Conservation (phyloP, 1,139 yeast genomes). For the Suhomyces wounanorum region DNA sequence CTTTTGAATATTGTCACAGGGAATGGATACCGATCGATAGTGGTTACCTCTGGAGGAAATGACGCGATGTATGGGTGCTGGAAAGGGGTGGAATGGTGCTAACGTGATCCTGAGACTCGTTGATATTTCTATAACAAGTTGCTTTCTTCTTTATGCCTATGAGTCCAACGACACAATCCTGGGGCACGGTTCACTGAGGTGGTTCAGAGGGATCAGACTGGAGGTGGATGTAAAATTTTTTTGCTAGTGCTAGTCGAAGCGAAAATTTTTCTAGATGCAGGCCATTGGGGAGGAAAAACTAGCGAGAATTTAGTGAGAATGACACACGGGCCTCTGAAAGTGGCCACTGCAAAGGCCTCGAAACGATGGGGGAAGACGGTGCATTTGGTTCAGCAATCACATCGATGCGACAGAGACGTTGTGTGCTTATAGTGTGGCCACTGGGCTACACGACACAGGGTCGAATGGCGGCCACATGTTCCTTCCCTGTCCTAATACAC, state of each 20-base stretch:
- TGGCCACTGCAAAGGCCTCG: not conserved
- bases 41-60: not conserved
- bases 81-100: not conserved
- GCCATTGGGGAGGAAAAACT: not conserved
- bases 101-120: not conserved
- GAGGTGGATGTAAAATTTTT: slow-evolving; percentile 6
- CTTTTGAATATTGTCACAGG: not conserved
- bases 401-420: no score
- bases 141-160: not conserved
- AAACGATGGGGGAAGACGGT: no score
- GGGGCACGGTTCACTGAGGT: slow-evolving; percentile 1
- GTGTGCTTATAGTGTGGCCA: no score
- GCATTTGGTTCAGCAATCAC: no score
- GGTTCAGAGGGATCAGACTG: slow-evolving; percentile 2
- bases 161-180: not conserved
- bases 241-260: slow-evolving; percentile 4
- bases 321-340: not conserved
- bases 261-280: slow-evolving; percentile 9
- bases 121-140: not conserved
- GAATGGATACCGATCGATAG: not conserved
- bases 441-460: no score
- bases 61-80: not conserved
- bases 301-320: not conserved
- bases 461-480: no score
- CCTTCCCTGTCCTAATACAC: no score